Percentiles rank a stretch among this genome's conserved stretches.
Conservation (phyloP, 306 rosid genomes). For the Rosa rugosa region DNA sequence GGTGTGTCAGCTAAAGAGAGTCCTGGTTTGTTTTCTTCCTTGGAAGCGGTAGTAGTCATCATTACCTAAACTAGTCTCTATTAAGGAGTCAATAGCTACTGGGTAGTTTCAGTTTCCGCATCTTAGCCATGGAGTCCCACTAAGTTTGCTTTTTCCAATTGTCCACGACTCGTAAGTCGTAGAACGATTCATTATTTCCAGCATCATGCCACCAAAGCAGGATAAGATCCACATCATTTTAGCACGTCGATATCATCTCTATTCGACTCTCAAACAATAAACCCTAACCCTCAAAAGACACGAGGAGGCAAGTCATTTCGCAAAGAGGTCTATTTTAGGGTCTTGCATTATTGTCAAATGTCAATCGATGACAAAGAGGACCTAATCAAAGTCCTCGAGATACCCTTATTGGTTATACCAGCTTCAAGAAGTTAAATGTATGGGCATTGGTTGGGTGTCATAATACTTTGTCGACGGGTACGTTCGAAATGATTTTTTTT, state of each 20-base stretch:
- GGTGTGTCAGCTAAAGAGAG: not conserved
- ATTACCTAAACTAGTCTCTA: not conserved
- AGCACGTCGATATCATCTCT: not conserved
- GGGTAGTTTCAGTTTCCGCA: conserved; percentile 2
- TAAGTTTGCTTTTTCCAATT: not conserved
- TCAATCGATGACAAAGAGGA: not conserved
- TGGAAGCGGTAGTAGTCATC: not conserved
- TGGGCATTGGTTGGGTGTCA: not conserved
- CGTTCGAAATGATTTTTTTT: no score
- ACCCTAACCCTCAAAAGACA: not conserved
- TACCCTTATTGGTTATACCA: not conserved
- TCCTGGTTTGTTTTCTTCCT: not conserved
- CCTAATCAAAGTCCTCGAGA: not conserved
- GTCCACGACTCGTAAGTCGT: not conserved
- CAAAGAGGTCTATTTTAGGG: not conserved
- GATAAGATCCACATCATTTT: not conserved
- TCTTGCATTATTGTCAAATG: not conserved
- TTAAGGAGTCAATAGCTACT: not conserved
- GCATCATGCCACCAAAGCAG: not conserved
- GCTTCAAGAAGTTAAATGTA: not conserved
- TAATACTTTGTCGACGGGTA: not conserved
- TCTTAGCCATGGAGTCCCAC: not conserved
- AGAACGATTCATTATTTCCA: not conserved
- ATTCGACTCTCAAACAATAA: not conserved
- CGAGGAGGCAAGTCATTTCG: not conserved